Base-by-base conservation (phyloP, 106 monocot species). In the Dendrobium nobile region DNA sequence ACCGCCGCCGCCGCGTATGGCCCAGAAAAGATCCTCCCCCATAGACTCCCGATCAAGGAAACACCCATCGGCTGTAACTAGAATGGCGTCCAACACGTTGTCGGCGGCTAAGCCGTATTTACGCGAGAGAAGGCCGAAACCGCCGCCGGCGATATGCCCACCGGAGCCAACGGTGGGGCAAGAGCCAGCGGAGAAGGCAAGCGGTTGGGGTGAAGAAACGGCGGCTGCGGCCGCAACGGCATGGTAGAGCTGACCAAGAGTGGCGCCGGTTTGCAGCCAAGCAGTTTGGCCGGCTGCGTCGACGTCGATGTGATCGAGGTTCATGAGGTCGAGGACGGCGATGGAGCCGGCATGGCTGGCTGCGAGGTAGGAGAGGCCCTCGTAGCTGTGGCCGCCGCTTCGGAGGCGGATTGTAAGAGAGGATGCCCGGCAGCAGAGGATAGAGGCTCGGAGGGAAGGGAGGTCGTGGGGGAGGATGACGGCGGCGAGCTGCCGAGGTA, bases 21-120 rank as follows among this genome's bases (percentile, higher is more conserved):
- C 92, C 92, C 92, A 92, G 78, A 89, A 92, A 11, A 83, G 78
- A 47, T 92, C 92, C 76, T 89, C 82, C 24, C 84, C 87, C 89
- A 92, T 89, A 0, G 79, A 24, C 4, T 55, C 74, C 3, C 86
- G 79, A 75, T 79, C 80, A 31, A 90, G 33, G 11, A 83, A 42
- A 0, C 82, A 75, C 26, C 87, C 87, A 1, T 70, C 43, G 2
- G 87, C 11, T 77, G 84, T 80, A 47, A 92, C 41, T 51, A 92
- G 72, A 61, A 92, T 18, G 1, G 89, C 87, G 78, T 92, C 92
- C 41, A 89, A 0, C 11, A 89, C 89, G 76, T 84, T 86, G 84
- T 92, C 92, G n/a, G 86, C 89, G 0, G 92, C 92, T n/a, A 92
- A 84, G 4, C 92, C 92, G 75, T 85, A 84, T 56, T 83, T 92